These are phyloP conservation scores for Neospermospora avenae DNA, from an alignment of 2,329 filamentous ascomycete genomes.

Conservation along the genomic window DNA sequence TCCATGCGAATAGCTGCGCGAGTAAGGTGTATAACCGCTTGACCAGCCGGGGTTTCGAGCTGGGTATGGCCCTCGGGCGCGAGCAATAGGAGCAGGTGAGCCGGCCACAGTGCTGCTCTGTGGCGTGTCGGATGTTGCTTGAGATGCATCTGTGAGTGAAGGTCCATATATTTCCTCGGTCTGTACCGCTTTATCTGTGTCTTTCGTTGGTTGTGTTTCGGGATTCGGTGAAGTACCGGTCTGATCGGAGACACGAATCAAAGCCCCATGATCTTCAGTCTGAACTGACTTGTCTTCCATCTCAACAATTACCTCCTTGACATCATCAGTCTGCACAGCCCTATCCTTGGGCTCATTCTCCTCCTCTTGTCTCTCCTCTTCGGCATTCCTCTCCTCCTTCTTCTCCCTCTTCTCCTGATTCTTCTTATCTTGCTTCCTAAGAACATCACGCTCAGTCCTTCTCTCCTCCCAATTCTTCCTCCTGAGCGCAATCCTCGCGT, in stretches of 20 bases:
- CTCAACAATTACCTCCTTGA: slow-evolving; percentile 10
- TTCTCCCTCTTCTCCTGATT: slow-evolving; percentile 39
- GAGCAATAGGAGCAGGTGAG: slow-evolving; percentile 7
- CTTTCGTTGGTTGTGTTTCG: slow-evolving; percentile 8
- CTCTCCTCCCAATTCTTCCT: slow-evolving; percentile 50
- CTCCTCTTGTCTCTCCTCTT: slow-evolving; percentile 37
- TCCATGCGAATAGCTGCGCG: too few relatives aligned
- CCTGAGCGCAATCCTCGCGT: slow-evolving; percentile 44
- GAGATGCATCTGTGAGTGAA: slow-evolving; percentile 17
- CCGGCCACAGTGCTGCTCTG: slow-evolving; percentile 18
- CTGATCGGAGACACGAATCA: slow-evolving; percentile 6
- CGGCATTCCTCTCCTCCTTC: slow-evolving; percentile 40
- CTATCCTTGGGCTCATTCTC: slow-evolving; percentile 35
- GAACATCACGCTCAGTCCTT: slow-evolving; percentile 38
- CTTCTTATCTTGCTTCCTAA: slow-evolving; percentile 40
- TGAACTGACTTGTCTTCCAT: slow-evolving; percentile 28
- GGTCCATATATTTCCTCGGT: slow-evolving; percentile 19
- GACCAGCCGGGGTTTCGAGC: slow-evolving; percentile 15
- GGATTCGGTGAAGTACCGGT: neutral
- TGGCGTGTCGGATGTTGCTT: slow-evolving; percentile 27
- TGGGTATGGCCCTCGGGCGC: slow-evolving; percentile 13
- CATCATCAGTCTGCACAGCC: slow-evolving; percentile 28
- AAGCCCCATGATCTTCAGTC: slow-evolving; percentile 22
- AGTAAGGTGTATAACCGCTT: slow-evolving; percentile 2
- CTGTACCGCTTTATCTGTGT: slow-evolving; percentile 27